phyloP scores from a whole-genome alignment of 1,284 basidiomycete species.

The Fomitopsis palustris region DNA sequence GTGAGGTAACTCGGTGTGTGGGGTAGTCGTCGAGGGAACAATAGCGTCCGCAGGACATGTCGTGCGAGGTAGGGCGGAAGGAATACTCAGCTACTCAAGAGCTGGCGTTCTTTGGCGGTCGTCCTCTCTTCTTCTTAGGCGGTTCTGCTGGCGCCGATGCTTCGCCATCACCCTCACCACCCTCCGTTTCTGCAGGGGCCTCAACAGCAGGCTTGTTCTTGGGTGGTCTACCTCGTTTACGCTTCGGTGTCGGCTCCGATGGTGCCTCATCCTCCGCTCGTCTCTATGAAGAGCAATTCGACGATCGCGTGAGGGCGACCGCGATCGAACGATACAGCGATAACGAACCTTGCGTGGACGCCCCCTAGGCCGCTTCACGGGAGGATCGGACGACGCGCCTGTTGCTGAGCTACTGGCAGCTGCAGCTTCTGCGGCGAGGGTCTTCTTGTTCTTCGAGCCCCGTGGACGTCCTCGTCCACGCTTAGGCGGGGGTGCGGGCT shows the following conservation, averaged over 20 bases:
- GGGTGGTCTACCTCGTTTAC: conserved; percentile 70
- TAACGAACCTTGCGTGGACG: conserved; percentile 70
- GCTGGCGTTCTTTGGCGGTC: conserved; percentile 57
- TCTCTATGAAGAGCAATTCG: conserved; percentile 39
- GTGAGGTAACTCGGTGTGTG: not conserved
- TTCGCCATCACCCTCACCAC: conserved; percentile 33
- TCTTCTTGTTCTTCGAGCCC: conserved; percentile 80
- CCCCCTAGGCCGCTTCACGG: conserved; percentile 58
- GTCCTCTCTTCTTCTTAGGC: conserved; percentile 65
- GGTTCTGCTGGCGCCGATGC: conserved; percentile 12
- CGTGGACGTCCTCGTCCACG: conserved; percentile 76
- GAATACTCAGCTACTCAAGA: not conserved
- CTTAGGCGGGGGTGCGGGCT: conserved; percentile 38
- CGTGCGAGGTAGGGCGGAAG: not conserved
- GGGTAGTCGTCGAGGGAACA: not conserved
- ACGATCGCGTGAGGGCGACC: conserved; percentile 13
- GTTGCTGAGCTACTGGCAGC: conserved; percentile 26
- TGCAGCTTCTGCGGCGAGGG: conserved; percentile 32
- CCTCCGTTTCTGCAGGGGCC: conserved; percentile 24
- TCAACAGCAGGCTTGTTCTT: conserved; percentile 45
- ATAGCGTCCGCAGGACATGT: not conserved
- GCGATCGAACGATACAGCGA: conserved; percentile 2
- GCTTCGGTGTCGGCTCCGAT: conserved; percentile 54
- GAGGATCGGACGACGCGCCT: conserved; percentile 31
- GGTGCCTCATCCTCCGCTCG: conserved; percentile 41